Evolutionary conservation across 495 filamentous ascomycete species (phyloP).

Genomic region (Podospora pseudoanserina): DNA sequence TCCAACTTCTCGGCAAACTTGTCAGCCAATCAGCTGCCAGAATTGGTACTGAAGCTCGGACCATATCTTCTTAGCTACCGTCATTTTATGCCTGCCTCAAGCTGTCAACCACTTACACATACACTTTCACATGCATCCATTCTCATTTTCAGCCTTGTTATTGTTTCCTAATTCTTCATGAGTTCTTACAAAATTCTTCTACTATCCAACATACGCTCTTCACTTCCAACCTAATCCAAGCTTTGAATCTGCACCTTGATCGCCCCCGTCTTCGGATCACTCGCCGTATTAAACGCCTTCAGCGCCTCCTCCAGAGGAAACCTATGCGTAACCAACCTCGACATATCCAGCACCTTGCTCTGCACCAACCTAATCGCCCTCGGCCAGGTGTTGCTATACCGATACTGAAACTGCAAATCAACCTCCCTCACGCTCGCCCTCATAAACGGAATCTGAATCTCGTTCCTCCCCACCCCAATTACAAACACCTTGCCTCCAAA

Average conservation of each 20-base stretch:
- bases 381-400: constrained; percentile 94
- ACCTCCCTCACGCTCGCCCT: constrained; percentile 83
- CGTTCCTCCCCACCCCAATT: constrained; percentile 88
- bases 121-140: background rate
- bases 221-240: constrained; percentile 32
- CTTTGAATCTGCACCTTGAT: constrained; percentile 93
- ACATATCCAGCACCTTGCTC: constrained; percentile 75
- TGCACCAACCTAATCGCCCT: constrained; percentile 82
- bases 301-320: constrained; percentile 81
- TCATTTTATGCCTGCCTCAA: background rate
- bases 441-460: constrained; percentile 94
- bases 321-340: constrained; percentile 80
- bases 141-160: background rate
- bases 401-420: constrained; percentile 92
- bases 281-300: constrained; percentile 82
- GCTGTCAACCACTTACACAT: background rate
- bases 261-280: constrained; percentile 83
- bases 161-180: background rate
- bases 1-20: constrained; percentile 25
- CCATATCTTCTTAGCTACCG: background rate
- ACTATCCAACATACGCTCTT: background rate
- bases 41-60: constrained; percentile 13
- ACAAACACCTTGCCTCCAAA: constrained; percentile 94
- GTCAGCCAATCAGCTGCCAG: constrained; percentile 27
- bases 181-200: background rate